Evolutionary conservation across 805 yeast genomes (phyloP), one percentile per base, ranked within the genome.

Genomic region (Wickerhamiella shivajii): DNA sequence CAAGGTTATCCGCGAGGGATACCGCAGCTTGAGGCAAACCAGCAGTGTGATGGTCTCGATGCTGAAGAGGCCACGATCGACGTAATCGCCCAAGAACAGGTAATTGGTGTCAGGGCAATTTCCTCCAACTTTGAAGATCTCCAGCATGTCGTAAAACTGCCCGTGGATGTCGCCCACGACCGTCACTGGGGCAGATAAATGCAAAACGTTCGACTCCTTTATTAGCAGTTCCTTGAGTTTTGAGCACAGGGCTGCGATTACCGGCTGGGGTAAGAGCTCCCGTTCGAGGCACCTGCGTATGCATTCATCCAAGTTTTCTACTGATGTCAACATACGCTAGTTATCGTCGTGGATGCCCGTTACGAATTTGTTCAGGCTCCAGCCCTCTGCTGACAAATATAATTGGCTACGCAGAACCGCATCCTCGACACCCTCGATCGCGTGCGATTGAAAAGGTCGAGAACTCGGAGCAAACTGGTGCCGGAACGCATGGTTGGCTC

Each of bases 81-180:
- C 98, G 46, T 90, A 90, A 55, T 90, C 98, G 2, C 97, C 98
- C 13, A 90, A 55, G 51, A 90, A 90, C 26, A 90, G 56, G 53
- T 90, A 90, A 56, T 87, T 90, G 2, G 97, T 90, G 48, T 77
- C 77, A 0, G 98, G 97, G 3, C 93, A 78, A 32, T 71, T 69
- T 0, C 97, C 98, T 1, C 96, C 97, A 24, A 87, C 90, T 39
- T 76, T 72, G 57, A 90, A 90, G 21, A 90, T 83, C 53, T 90
- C 98, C 19, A 90, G 56, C 35, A 90, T 60, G 53, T 90, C 98
- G 52, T 85, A 92, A 50, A 80, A 90, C 56, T 90, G 98, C 6
- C 97, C 98, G 49, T 90, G 98, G 29, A 90, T 87, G 51, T 90
- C 98, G 2, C 98, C 98, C 4, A 90, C 96, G 6, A 90, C 81